phyloP scores from a whole-genome alignment of 371 early-diverging fungal genomes.

The Actinomucor elegans region DNA sequence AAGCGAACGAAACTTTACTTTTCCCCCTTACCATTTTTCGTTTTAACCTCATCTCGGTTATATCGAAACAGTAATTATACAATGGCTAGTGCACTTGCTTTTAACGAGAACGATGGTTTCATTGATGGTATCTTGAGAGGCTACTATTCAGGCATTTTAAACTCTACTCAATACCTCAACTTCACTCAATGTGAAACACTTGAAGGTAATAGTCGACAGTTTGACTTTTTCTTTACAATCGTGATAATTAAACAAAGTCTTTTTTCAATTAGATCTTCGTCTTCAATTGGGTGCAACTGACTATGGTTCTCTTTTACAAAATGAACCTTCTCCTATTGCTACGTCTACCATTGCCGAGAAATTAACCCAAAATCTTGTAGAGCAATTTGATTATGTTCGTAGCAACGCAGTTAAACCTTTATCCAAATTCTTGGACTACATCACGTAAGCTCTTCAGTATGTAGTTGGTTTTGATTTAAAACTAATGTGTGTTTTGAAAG shows the following conservation, averaged over 20 bases:
- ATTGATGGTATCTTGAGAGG: constrained; percentile 96
- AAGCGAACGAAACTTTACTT: too few relatives aligned
- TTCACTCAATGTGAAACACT: constrained; percentile 97
- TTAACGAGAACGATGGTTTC: constrained; percentile 91
- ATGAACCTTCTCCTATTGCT: constrained; percentile 94
- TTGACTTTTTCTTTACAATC: too few relatives aligned
- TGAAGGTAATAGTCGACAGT: too few relatives aligned
- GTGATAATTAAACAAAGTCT: background rate
- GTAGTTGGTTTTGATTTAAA: background rate
- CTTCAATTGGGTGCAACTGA: constrained; percentile 95
- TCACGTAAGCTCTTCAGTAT: constrained; percentile 71
- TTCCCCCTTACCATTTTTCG: background rate
- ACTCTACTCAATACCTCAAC: constrained; percentile 83
- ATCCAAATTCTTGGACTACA: constrained; percentile 91
- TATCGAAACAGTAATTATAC: background rate
- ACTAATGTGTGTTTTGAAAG: constrained; percentile 37
- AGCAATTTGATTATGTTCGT: constrained; percentile 91
- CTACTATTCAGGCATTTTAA: constrained; percentile 87
- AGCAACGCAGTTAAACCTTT: constrained; percentile 83
- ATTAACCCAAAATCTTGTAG: constrained; percentile 86
- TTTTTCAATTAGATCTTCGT: constrained; percentile 49
- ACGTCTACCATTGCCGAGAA: constrained; percentile 90
- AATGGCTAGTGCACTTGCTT: constrained; percentile 77
- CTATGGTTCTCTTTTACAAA: constrained; percentile 92
- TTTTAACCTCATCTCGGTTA: background rate